phyloP scores from a whole-genome alignment of 805 yeast genomes.

The Lachancea sp. region DNA sequence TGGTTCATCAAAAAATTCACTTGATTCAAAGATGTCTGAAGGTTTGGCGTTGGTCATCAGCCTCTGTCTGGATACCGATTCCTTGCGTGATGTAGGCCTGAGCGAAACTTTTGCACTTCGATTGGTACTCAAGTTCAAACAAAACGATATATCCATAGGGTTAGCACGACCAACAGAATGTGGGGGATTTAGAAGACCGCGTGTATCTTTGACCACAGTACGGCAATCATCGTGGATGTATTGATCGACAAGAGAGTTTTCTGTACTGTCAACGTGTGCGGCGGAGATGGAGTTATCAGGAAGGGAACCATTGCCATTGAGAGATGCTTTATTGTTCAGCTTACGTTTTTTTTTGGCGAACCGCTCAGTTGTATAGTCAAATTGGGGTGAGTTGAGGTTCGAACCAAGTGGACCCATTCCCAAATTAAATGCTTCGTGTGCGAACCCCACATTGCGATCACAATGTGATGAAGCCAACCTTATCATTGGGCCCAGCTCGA shows the following conservation, averaged over 20 bases:
- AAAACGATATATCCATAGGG: conserved; percentile 13
- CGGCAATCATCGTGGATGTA: not conserved
- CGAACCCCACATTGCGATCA: not conserved
- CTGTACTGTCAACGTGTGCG: conserved; percentile 1
- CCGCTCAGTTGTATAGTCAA: not conserved
- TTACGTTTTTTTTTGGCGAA: not conserved
- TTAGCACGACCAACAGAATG: conserved; percentile 8
- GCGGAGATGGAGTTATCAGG: not conserved
- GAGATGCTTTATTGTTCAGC: conserved; percentile 2
- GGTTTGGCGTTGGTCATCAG: conserved; percentile 12
- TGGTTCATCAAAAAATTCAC: conserved; percentile 21
- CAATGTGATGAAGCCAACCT: conserved; percentile 1
- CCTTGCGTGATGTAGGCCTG: conserved; percentile 2
- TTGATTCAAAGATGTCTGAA: conserved; percentile 9
- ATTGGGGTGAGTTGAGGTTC: not conserved
- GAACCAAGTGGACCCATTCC: not conserved
- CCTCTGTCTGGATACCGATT: conserved; percentile 7
- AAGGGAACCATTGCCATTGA: not conserved
- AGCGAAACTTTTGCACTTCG: not conserved
- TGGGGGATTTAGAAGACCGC: conserved; percentile 3
- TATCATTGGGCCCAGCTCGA: conserved; percentile 6
- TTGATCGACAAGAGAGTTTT: not conserved
- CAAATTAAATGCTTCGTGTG: conserved; percentile 2
- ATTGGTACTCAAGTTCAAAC: conserved; percentile 8
- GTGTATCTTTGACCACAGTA: not conserved